Percentiles rank a stretch among this genome's conserved stretches.
Evolutionary conservation across 345 rosid genomes (phyloP).

Genomic region (Hevea brasiliensis): DNA sequence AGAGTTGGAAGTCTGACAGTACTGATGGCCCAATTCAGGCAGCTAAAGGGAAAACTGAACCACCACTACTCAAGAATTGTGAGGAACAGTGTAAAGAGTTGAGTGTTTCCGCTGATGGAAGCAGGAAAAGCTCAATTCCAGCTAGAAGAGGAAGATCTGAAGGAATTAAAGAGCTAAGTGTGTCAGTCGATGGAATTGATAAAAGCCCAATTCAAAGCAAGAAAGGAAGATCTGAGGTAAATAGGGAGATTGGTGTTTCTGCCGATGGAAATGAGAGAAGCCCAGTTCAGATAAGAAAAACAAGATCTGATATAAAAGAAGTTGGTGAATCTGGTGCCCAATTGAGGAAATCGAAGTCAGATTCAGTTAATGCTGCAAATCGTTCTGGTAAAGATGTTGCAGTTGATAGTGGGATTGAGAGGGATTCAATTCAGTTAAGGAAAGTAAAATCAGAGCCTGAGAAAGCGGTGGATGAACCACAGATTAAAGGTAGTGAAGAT

Average conservation of each 20-base stretch:
- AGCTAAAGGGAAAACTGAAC: slow-evolving; percentile 27
- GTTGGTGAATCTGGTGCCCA: slow-evolving; percentile 5
- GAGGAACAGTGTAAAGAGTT: slow-evolving; percentile 27
- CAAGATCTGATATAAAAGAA: slow-evolving; percentile 36
- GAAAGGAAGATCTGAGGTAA: slow-evolving; percentile 47
- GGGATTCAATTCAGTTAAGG: slow-evolving; percentile 23
- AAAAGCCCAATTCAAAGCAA: slow-evolving; percentile 33
- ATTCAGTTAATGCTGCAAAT: slow-evolving; percentile 15
- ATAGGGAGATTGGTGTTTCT: slow-evolving; percentile 26
- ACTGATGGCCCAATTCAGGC: slow-evolving; percentile 46
- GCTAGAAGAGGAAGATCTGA: slow-evolving; percentile 32
- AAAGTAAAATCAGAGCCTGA: slow-evolving; percentile 29
- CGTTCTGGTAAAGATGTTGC: slow-evolving; percentile 16
- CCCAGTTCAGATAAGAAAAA: slow-evolving; percentile 34
- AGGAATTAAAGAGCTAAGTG: slow-evolving; percentile 21
- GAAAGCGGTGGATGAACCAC: slow-evolving; percentile 25
- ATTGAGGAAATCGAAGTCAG: slow-evolving; percentile 22
- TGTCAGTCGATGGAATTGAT: slow-evolving; percentile 24
- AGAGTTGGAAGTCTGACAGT: slow-evolving; percentile 60
- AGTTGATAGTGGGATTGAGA: slow-evolving; percentile 10
- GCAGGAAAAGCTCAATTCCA: slow-evolving; percentile 36
- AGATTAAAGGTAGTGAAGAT: neutral
- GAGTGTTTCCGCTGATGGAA: slow-evolving; percentile 36
- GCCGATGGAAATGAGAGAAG: slow-evolving; percentile 32
- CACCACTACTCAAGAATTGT: neutral